These are phyloP conservation scores for Hypoxylon rubiginosum DNA, from an alignment of 2,329 filamentous ascomycete genomes.

Conservation along the genomic window DNA sequence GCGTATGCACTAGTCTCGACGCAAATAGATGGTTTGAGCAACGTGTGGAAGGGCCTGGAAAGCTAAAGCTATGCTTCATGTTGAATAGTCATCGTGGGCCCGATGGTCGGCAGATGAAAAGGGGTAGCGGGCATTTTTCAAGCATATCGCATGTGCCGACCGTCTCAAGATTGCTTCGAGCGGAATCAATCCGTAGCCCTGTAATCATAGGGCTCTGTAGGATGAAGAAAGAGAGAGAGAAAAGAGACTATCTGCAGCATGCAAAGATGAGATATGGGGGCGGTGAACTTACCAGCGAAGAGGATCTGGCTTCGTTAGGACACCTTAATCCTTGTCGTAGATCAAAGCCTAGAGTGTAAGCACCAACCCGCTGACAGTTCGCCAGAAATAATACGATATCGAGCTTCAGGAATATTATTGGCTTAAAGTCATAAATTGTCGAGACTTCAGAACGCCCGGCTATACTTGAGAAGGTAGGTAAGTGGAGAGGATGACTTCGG, in stretches of 20 bases:
- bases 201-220: slow-evolving; percentile 1
- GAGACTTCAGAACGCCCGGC: slow-evolving; percentile 35
- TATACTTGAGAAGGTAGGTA: slow-evolving; percentile 42
- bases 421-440: slow-evolving; percentile 27
- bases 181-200: not conserved
- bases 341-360: slow-evolving; percentile 40
- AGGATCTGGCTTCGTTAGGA: slow-evolving; percentile 13
- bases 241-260: not conserved
- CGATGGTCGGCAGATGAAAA: slow-evolving; percentile 33
- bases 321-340: slow-evolving; percentile 43
- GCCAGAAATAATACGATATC: slow-evolving; percentile 33
- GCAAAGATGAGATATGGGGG: slow-evolving; percentile 12
- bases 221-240: slow-evolving; percentile 17
- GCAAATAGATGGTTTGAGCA: slow-evolving; percentile 45
- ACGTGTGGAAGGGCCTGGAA: slow-evolving; percentile 34
- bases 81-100: slow-evolving; percentile 28
- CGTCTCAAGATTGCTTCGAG: slow-evolving; percentile 2
- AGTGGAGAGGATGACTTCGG: slow-evolving; percentile 46
- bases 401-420: slow-evolving; percentile 25
- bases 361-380: slow-evolving; percentile 44
- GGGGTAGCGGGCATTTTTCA: slow-evolving; percentile 18
- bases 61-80: slow-evolving; percentile 33
- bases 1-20: slow-evolving; percentile 41
- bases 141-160: slow-evolving; percentile 21
- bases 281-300: slow-evolving; percentile 17